Evolutionary conservation across 345 rosid genomes (phyloP).

Genomic region (Euphorbia peplus): DNA sequence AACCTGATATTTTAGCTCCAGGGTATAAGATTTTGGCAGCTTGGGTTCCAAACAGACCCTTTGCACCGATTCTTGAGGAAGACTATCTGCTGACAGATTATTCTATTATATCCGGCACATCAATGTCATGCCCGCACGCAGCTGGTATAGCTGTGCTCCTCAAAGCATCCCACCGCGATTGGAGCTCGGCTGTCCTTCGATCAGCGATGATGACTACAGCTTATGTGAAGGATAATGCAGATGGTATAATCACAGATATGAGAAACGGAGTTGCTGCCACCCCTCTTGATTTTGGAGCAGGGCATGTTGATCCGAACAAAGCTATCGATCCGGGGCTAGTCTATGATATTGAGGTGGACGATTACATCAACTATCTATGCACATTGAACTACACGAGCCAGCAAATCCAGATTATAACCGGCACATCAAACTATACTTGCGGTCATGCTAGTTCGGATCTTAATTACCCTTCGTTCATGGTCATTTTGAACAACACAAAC

Average conservation of each 20-base stretch:
- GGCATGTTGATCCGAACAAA: conserved; percentile 39
- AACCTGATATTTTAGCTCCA: conserved; percentile 47
- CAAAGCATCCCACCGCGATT: conserved; percentile 35
- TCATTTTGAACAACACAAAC: conserved; percentile 44
- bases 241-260: conserved; percentile 34
- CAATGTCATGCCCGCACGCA: conserved; percentile 47
- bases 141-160: conserved; percentile 40
- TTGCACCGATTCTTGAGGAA: conserved; percentile 18
- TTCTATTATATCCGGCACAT: conserved; percentile 38
- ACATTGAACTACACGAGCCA: conserved; percentile 34
- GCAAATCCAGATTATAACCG: conserved; percentile 31
- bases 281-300: conserved; percentile 50
- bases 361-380: conserved; percentile 36
- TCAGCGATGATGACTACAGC: conserved; percentile 57
- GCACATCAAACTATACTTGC: conserved; percentile 30
- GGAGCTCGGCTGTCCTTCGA: conserved; percentile 46
- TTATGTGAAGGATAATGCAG: conserved; percentile 18
- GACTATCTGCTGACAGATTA: conserved; percentile 38
- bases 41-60: conserved; percentile 40
- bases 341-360: conserved; percentile 34
- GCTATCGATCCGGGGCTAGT: conserved; percentile 48
- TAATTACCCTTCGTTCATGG: conserved; percentile 50
- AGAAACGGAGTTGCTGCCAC: conserved; percentile 31
- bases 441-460: conserved; percentile 31
- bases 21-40: conserved; percentile 43